A percentile compares a stretch with the other conserved stretches of the same genome.
These are phyloP conservation scores for Clonostachys rhizophaga DNA, from an alignment of 2,329 filamentous ascomycete genomes.

Conservation along the genomic window DNA sequence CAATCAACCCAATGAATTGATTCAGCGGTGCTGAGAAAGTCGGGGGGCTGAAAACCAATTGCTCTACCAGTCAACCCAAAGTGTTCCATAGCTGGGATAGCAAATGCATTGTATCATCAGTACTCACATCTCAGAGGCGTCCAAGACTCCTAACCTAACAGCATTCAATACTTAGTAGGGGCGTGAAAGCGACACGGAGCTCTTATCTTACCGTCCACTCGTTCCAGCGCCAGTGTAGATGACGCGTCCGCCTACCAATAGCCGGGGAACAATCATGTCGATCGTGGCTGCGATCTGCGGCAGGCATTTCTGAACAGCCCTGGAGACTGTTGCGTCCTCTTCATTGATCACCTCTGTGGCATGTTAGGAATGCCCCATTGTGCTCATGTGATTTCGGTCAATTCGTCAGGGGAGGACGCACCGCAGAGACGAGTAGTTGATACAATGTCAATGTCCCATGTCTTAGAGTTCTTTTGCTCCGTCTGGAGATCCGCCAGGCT, in stretches of 20 bases:
- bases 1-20: constrained; percentile 6
- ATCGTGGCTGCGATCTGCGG: constrained; percentile 4
- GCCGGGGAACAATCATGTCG: background rate
- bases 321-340: constrained; percentile 2
- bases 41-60: constrained; percentile 1
- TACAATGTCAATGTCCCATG: constrained; percentile 1
- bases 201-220: constrained; percentile 27
- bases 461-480: constrained; percentile 2
- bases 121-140: constrained; percentile 7
- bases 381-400: background rate
- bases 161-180: no score
- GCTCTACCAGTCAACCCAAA: background rate
- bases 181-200: no score
- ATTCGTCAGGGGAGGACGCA: background rate
- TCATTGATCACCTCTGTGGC: constrained; percentile 1
- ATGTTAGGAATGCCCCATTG: background rate
- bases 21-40: constrained; percentile 9
- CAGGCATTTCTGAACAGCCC: constrained; percentile 1
- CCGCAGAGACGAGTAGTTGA: constrained; percentile 1
- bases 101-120: background rate
- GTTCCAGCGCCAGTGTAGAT: constrained; percentile 28
- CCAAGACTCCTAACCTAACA: constrained; percentile 3
- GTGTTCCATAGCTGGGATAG: background rate
- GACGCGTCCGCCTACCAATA: constrained; percentile 3
- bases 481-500: constrained; percentile 1